Conservation (phyloP, 495 filamentous ascomycete genomes). For the Hypoxylon perforatum region DNA sequence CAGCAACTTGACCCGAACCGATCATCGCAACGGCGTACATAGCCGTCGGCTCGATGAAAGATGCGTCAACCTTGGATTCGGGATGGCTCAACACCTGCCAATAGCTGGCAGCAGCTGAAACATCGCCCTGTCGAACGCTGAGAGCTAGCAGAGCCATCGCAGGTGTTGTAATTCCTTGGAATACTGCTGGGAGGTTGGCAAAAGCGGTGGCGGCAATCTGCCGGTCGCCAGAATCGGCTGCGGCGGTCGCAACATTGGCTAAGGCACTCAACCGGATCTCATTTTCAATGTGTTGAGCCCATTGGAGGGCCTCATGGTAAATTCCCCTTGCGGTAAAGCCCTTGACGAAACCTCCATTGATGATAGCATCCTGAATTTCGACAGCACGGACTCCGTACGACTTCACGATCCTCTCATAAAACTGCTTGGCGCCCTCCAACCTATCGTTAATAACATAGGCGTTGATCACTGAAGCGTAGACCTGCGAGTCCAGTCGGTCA, state of each 20-base stretch:
- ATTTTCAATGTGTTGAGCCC: slow-evolving; percentile 64
- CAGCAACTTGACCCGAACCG: slow-evolving; percentile 79
- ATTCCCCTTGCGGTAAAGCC: slow-evolving; percentile 71
- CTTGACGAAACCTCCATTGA: slow-evolving; percentile 78
- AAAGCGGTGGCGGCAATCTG: slow-evolving; percentile 77
- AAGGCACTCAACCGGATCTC: slow-evolving; percentile 49
- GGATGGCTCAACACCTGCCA: slow-evolving; percentile 76
- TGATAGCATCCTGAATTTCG: slow-evolving; percentile 73
- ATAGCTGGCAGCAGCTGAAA: slow-evolving; percentile 77
- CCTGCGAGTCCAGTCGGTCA: slow-evolving; percentile 79
- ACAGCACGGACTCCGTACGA: slow-evolving; percentile 65
- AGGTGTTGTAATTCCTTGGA: slow-evolving; percentile 65
- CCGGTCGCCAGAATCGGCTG: slow-evolving; percentile 83
- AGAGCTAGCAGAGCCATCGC: slow-evolving; percentile 89
- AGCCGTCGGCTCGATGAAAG: slow-evolving; percentile 84
- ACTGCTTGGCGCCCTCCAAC: slow-evolving; percentile 79
- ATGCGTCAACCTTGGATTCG: slow-evolving; percentile 64
- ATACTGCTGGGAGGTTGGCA: slow-evolving; percentile 61
- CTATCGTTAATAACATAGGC: slow-evolving; percentile 86
- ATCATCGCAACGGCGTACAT: slow-evolving; percentile 89
- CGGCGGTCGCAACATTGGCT: slow-evolving; percentile 61
- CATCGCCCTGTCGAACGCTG: slow-evolving; percentile 80
- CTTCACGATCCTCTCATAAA: slow-evolving; percentile 79
- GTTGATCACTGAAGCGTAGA: slow-evolving; percentile 89
- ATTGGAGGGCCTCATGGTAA: slow-evolving; percentile 72